These are phyloP conservation scores for Rosa hybrid DNA, from an alignment of 331 rosid genomes.

Conservation along the genomic window DNA sequence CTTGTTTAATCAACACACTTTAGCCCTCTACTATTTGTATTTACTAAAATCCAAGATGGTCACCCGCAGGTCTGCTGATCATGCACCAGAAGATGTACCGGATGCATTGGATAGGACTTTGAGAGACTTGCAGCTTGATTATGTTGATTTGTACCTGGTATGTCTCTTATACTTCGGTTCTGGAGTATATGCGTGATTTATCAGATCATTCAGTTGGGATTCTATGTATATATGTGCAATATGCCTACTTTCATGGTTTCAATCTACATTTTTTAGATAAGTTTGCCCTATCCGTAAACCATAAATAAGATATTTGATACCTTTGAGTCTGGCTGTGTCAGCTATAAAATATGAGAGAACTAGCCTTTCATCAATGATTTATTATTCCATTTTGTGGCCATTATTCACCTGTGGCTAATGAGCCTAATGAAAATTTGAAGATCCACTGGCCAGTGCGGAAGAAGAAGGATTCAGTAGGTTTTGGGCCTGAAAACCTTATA, in stretches of 20 bases:
- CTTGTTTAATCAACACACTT: background rate
- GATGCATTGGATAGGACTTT: constrained; percentile 56
- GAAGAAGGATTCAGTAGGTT: constrained; percentile 66
- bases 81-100: constrained; percentile 68
- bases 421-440: constrained; percentile 35
- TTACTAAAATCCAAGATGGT: background rate
- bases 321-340: background rate
- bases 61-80: constrained; percentile 56
- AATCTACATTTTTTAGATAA: background rate
- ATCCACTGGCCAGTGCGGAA: constrained; percentile 77
- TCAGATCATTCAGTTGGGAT: background rate
- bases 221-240: background rate
- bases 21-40: background rate
- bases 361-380: background rate
- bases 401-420: background rate
- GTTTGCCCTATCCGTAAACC: background rate
- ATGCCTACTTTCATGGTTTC: background rate
- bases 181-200: background rate
- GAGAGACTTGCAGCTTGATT: constrained; percentile 66
- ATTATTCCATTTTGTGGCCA: too few relatives aligned
- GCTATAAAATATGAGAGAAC: background rate
- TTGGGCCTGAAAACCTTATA: constrained; percentile 56
- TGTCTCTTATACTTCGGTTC: too few relatives aligned
- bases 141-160: constrained; percentile 60
- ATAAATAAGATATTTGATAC: background rate